Percentiles rank a stretch among this genome's conserved stretches.
Conservation (phyloP, 1,284 basidiomycete species). For the Puccinia coronata region DNA sequence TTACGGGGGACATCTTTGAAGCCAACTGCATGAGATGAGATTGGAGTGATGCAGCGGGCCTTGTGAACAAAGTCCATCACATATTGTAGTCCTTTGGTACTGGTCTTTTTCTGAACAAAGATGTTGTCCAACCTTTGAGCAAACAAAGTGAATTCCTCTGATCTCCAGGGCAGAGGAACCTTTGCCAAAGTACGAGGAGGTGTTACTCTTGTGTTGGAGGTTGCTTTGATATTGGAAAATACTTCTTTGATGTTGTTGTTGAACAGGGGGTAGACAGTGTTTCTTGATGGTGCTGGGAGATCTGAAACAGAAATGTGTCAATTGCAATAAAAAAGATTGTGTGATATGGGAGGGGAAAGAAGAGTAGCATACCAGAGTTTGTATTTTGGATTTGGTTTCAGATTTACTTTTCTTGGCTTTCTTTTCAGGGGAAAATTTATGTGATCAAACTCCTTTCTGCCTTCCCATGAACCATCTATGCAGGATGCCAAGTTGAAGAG, state of each 20-base stretch:
- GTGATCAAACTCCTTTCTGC: not conserved
- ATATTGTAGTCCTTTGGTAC: not conserved
- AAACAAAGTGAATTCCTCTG: not conserved
- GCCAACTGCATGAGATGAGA: not conserved
- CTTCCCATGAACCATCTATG: constrained; percentile 11
- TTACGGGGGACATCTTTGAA: constrained; percentile 4
- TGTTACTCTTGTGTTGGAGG: not conserved
- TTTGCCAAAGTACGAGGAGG: not conserved
- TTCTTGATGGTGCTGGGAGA: constrained; percentile 11
- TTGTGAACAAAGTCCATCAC: not conserved
- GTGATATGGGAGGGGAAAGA: not conserved
- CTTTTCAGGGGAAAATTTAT: too few relatives aligned
- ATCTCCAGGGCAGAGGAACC: constrained; percentile 1
- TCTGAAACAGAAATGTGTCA: not conserved
- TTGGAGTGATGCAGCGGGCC: not conserved
- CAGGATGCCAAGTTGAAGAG: not conserved
- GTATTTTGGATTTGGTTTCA: constrained; percentile 10
- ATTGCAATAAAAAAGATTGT: not conserved
- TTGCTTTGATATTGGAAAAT: constrained; percentile 7
- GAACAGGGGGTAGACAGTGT: not conserved
- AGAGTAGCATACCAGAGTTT: not conserved
- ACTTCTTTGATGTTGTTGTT: not conserved
- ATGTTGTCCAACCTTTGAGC: not conserved
- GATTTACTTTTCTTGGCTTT: too few relatives aligned
- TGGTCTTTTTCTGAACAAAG: not conserved